Evolutionary conservation across 495 filamentous ascomycete species (phyloP).

Genomic region (Staphylotrichum longicolle): DNA sequence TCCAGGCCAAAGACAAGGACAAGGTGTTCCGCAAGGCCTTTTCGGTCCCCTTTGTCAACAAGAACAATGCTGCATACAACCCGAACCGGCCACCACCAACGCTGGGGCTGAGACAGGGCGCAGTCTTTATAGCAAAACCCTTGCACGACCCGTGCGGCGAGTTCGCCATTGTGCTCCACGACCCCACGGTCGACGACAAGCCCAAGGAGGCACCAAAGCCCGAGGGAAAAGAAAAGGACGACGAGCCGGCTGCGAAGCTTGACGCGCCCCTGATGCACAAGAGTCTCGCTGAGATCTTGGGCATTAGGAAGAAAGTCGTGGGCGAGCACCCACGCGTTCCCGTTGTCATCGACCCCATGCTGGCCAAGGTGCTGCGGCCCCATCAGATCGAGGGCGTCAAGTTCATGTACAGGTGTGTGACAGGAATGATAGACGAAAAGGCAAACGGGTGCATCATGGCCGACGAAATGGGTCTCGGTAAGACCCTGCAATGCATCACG

Average conservation of each 20-base stretch:
- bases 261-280: constrained; percentile 86
- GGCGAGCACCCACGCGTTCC: constrained; percentile 82
- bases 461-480: constrained; percentile 97
- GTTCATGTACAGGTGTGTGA: constrained; percentile 93
- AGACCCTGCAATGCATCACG: constrained; percentile 70
- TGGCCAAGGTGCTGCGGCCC: constrained; percentile 88
- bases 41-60: constrained; percentile 81
- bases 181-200: constrained; percentile 90
- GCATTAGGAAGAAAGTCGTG: constrained; percentile 84
- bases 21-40: constrained; percentile 79
- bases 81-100: constrained; percentile 76
- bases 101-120: constrained; percentile 78
- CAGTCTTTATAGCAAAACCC: constrained; percentile 82
- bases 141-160: constrained; percentile 94
- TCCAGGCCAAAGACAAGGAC: constrained; percentile 84
- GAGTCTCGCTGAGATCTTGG: constrained; percentile 92
- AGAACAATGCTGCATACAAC: constrained; percentile 67
- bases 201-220: constrained; percentile 52
- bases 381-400: constrained; percentile 99
- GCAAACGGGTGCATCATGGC: constrained; percentile 99
- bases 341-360: constrained; percentile 90
- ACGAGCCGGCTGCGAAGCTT: constrained; percentile 51
- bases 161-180: constrained; percentile 93
- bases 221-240: constrained; percentile 54
- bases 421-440: constrained; percentile 87